Conservation (phyloP, 768 basidiomycete genomes). For the Trametes gibbosa region DNA sequence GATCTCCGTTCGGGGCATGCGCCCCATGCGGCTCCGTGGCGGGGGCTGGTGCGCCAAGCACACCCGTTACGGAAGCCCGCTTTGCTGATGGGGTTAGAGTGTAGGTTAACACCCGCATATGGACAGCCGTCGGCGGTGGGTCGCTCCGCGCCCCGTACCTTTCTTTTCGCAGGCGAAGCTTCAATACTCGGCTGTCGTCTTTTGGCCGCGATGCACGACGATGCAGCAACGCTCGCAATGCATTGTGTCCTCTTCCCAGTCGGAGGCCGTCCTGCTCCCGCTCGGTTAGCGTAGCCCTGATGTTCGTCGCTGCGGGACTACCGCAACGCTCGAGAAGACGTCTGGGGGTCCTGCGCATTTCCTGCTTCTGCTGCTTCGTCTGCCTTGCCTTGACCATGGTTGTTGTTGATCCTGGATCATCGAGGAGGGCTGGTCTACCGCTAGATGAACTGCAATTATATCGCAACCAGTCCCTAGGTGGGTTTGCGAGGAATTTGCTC, state of each 20-base stretch:
- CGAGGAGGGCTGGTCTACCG: background rate
- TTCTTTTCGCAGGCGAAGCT: background rate
- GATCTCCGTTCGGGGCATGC: background rate
- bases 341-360: background rate
- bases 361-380: background rate
- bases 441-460: too few relatives aligned
- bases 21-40: conserved; percentile 1
- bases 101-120: background rate
- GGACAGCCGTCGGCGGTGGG: background rate
- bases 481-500: too few relatives aligned
- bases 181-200: too few relatives aligned
- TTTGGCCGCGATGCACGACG: background rate
- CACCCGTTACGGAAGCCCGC: background rate
- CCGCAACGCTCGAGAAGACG: background rate
- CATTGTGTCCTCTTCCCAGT: too few relatives aligned
- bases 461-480: background rate
- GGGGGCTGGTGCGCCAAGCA: background rate
- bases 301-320: background rate
- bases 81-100: background rate
- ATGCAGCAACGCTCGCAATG: background rate
- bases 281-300: background rate
- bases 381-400: background rate
- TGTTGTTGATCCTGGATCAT: background rate
- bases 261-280: too few relatives aligned
- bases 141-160: background rate